A percentile compares a stretch with the other conserved stretches of the same genome.
Evolutionary conservation across 1,139 yeast genomes (phyloP).

Genomic region (Pichia cactophila): DNA sequence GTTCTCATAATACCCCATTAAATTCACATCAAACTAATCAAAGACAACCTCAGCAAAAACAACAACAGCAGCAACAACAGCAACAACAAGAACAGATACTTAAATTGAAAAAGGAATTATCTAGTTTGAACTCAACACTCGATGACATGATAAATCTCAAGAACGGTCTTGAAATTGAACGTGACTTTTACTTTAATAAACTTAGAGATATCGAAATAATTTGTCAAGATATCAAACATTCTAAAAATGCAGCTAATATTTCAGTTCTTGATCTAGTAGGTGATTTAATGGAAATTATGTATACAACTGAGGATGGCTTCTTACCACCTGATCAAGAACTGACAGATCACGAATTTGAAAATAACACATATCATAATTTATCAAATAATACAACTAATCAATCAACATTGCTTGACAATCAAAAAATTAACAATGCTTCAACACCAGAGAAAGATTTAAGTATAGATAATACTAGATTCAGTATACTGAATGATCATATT

Average conservation of each 20-base stretch:
- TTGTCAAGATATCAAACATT: constrained; percentile 49
- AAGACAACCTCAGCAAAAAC: neutral
- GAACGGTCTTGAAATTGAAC: constrained; percentile 58
- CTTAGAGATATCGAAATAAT: constrained; percentile 81
- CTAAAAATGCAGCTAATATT: constrained; percentile 31
- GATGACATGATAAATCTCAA: constrained; percentile 13
- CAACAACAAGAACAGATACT: neutral
- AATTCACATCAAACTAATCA: neutral
- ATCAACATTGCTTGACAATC: neutral
- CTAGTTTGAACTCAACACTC: constrained; percentile 13
- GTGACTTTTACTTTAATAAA: constrained; percentile 86
- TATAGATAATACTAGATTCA: neutral
- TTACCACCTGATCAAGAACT: constrained; percentile 35
- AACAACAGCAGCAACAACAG: neutral
- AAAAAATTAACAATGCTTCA: neutral
- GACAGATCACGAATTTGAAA: neutral
- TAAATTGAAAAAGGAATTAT: constrained; percentile 2
- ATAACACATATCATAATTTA: neutral
- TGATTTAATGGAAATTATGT: constrained; percentile 67
- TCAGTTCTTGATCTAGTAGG: constrained; percentile 36
- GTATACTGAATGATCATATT: neutral
- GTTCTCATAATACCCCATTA: neutral
- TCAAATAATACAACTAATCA: neutral
- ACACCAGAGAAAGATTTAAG: neutral
- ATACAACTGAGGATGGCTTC: constrained; percentile 77